Evolutionary conservation across 805 yeast species (phyloP).

Genomic region (Teunomyces barrocoloradensis): DNA sequence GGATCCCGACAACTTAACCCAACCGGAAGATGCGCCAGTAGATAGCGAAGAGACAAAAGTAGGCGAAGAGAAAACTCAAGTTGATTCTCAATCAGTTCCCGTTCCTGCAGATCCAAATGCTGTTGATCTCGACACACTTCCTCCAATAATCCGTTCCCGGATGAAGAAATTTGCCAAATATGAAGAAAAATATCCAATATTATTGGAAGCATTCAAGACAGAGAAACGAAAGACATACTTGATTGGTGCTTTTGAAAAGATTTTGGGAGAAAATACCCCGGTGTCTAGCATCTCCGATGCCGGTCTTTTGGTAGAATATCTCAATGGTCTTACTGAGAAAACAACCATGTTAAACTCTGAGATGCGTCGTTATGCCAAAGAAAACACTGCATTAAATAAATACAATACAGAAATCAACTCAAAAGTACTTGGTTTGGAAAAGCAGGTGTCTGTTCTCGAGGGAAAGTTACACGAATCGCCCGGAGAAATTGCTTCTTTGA

Average conservation of each 20-base stretch:
- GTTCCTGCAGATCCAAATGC: slow-evolving; percentile 5
- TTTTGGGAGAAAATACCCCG: slow-evolving; percentile 79
- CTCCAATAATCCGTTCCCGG: slow-evolving; percentile 58
- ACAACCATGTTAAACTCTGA: slow-evolving; percentile 63
- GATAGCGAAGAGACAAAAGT: slow-evolving; percentile 7
- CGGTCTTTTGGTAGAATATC: slow-evolving; percentile 65
- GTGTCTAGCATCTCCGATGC: slow-evolving; percentile 71
- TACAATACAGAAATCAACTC: slow-evolving; percentile 4
- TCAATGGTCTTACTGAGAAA: slow-evolving; percentile 60
- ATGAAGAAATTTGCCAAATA: slow-evolving; percentile 77
- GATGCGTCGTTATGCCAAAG: slow-evolving; percentile 47
- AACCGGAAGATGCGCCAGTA: slow-evolving; percentile 44
- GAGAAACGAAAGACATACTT: slow-evolving; percentile 69
- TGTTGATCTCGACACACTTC: slow-evolving; percentile 40
- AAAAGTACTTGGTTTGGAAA: slow-evolving; percentile 6
- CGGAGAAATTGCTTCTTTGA: slow-evolving; percentile 1
- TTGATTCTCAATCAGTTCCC: not conserved
- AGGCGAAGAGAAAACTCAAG: not conserved
- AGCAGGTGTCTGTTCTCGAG: slow-evolving; percentile 4
- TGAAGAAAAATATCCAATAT: slow-evolving; percentile 84
- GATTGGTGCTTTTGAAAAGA: slow-evolving; percentile 61
- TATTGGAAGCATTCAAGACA: slow-evolving; percentile 78
- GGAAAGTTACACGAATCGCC: not conserved
- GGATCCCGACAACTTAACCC: slow-evolving; percentile 41
- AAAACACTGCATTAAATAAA: slow-evolving; percentile 14